Evolutionary conservation across 495 filamentous ascomycete species (phyloP), one percentile per base, ranked within the genome.

Genomic region (Thozetella sp.): DNA sequence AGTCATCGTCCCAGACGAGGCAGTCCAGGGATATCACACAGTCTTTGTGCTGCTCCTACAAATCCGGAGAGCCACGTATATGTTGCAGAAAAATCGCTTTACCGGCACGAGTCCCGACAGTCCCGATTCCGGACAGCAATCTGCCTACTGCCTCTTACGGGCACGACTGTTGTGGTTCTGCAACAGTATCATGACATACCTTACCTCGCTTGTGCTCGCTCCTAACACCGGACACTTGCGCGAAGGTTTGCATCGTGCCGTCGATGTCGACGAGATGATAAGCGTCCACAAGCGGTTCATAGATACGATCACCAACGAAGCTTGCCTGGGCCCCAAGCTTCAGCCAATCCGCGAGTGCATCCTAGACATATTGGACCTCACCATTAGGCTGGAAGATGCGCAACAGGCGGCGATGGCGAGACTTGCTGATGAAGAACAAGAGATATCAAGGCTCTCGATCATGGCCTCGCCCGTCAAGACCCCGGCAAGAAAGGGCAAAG

Each of bases 241-340:
- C 13, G 71, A 65, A 15, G 69, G 77, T 2, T 76, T 97, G 37
- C 66, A 69, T 19, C 74, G 72, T 22, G 84, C 92, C 0, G 80
- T 83, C 25, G 93, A 96, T 64, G 85, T 97, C 2, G 92, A 97
- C 65, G 83, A 82, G 4, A 96, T 97, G 90, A 83, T 92, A 17
- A 69, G 73, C 19, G 83, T 87, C 0, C 93, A 97, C 68, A 69
- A 80, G 10, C 63, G 66, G 1, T 96, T 88, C 63, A 76, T 90
- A 46, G 75, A 76, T 27, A 78, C 80, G 10, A 67, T 93, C 6
- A 75, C 87, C 63, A 82, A 84, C 46, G 85, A 91, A 62, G 83
- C 87, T 51, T 81, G 94, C 10, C 81, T 96, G 0, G 83, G 88
- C 0, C 61, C 77, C 3, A 86, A 86, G 61, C 75, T 92, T 15